A percentile compares a stretch with the other conserved stretches of the same genome.
These are phyloP conservation scores for Talaromyces stipitatus DNA, from an alignment of 495 filamentous ascomycete genomes.

Conservation along the genomic window DNA sequence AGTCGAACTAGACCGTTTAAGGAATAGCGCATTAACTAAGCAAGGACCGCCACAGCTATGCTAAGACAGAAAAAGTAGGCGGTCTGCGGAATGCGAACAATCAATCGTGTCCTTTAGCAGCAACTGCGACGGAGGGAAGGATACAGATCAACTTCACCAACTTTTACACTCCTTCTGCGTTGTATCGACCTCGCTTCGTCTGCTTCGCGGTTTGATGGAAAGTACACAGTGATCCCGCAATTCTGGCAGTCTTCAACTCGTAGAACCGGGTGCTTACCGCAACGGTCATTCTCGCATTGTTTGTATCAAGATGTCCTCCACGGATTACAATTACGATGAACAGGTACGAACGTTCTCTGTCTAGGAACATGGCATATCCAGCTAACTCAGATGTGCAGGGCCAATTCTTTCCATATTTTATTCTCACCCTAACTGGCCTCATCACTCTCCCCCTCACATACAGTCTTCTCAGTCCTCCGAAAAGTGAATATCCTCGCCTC, in stretches of 20 bases:
- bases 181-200: neutral
- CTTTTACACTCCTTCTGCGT: neutral
- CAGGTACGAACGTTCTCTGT: constrained; percentile 42
- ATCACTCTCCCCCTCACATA: constrained; percentile 90
- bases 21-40: neutral
- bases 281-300: neutral
- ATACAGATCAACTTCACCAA: neutral
- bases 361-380: neutral
- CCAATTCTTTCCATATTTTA: constrained; percentile 98
- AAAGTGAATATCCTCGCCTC: constrained; percentile 44
- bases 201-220: neutral
- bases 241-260: constrained; percentile 1
- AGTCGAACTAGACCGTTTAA: neutral
- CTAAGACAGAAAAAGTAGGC: constrained; percentile 14
- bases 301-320: constrained; percentile 59
- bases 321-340: constrained; percentile 97
- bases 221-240: neutral
- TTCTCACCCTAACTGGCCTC: constrained; percentile 81
- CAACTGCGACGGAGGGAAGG: neutral
- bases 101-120: constrained; percentile 7
- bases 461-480: constrained; percentile 68
- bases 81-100: constrained; percentile 13
- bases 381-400: constrained; percentile 45
- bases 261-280: neutral
- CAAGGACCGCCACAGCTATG: constrained; percentile 1